Base-by-base conservation (phyloP, 768 basidiomycete genomes). In the Pleurotus sapidus region DNA sequence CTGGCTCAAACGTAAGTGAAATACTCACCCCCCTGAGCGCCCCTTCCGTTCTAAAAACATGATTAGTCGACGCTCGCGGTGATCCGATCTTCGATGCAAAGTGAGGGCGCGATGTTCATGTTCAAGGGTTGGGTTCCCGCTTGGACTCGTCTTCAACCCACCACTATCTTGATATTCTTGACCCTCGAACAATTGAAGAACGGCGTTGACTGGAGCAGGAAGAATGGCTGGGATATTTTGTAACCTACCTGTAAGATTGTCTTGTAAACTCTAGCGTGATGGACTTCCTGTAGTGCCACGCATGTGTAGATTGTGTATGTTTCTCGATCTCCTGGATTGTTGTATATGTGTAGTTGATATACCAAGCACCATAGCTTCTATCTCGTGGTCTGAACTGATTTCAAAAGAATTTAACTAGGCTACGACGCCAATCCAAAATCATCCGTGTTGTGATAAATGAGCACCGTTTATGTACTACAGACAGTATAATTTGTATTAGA, bases 41-140 rank as follows among this genome's bases (percentile, higher is more conserved):
- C 8, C 46, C 23, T 47, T 30, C 46, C 23, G 45, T 24, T 23
- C n/a, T 39, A 48, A 47, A 15, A 47, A 25, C 42, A 5, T 27
- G 30, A 57, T 18, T 62, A 88, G 86, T 91, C 88, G 1, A 89
- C 91, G 0, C 60, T 93, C 24, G 78, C 71, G 5, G 88, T 89
- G 42, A 91, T 93, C 67, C 77, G 79, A 17, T 63, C 77, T 9
- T 89, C 90, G 17, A 74, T 94, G 59, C 77, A 80, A 59, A 84
- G 73, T 60, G 92, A 94, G 63, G 92, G 92, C 12, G 69, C 89
- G 3, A 88, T 88, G 83, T 94, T 93, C 80, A 89, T 94, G 88
- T 92, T 94, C 78, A 92, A 91, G 68, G 92, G 92, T 60, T 94
- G 92, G 92, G 70, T 93, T 7, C 92, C 92, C 0, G 90, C 91